Evolutionary conservation across 2,329 filamentous ascomycete species (phyloP), one percentile per base, ranked within the genome.

Genomic region (Penicillium sp.): DNA sequence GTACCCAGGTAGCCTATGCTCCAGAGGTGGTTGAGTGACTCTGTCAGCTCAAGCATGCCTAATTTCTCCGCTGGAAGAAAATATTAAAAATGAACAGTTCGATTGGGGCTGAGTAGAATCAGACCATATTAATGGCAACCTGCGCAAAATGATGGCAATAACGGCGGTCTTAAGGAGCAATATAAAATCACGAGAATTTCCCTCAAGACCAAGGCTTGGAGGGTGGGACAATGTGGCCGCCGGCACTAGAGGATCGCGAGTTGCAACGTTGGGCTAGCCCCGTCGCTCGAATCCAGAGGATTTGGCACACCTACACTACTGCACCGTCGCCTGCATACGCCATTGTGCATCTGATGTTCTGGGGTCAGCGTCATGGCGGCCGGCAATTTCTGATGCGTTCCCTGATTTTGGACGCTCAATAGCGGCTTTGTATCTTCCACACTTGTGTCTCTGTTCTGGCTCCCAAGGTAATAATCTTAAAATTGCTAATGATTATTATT

Each of bases 271-370:
- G 23, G 35, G 38, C n/a, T 13, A 41, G 45, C 49, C n/a, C 23
- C 29, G 9, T 3, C 23, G 15, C 13, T 9, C 11, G 19, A 11
- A 38, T 15, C 35, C 29, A 41, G 38, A 61, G 45, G 48, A 51
- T 17, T 51, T 53, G 49, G 7, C 52, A 55, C 49, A 38, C n/a
- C 38, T 35, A 17, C 11, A 5, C 35, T 41, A 9, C 57, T 59
- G 57, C 38, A 52, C 47, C 15, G 38, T 51, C 41, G 50, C 19
- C 58, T 47, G 54, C 64, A 64, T 63, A 66, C 66, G 64, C 66
- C 60, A 64, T 64, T 61, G 60, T 67, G 66, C 64, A 67, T 61
- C 45, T 53, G 60, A 59, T 53, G 52, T 29, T 60, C 57, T 56
- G 52, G 60, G 45, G 60, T 56, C 60, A 62, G 54, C 49, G 46